A percentile compares a stretch with the other conserved stretches of the same genome.
Conservation (phyloP, 768 basidiomycete genomes). For the Phanerodontia chrysosporium region DNA sequence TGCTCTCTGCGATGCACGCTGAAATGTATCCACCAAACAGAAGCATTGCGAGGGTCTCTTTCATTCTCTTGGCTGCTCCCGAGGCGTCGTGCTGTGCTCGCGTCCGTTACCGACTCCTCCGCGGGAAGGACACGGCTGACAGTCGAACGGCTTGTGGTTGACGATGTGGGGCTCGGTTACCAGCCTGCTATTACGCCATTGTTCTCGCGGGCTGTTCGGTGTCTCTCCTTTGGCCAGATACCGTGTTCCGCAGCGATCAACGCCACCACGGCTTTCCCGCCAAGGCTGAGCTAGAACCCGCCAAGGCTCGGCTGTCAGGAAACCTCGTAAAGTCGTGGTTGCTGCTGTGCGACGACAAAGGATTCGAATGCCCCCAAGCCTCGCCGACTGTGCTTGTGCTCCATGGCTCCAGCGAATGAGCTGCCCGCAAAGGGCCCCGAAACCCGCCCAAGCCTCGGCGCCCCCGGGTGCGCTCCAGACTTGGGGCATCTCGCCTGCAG, state of each 20-base stretch:
- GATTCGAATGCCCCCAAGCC: background rate
- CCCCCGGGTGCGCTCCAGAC: background rate
- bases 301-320: slow-evolving; percentile 3
- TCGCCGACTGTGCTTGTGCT: background rate
- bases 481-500: background rate
- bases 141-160: no score
- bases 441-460: background rate
- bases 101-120: no score
- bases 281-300: slow-evolving; percentile 7
- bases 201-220: no score
- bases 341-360: background rate
- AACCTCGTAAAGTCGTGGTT: background rate
- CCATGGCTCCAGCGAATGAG: background rate
- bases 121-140: no score
- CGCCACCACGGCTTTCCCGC: background rate
- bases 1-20: no score
- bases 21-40: no score
- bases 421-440: background rate
- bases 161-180: no score
- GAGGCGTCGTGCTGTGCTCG: no score
- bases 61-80: no score
- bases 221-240: no score
- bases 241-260: background rate
- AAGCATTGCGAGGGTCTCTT: no score
- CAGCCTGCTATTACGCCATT: no score